These are phyloP conservation scores for Triangularia setosa DNA, from an alignment of 2,329 filamentous ascomycete species.

Conservation along the genomic window DNA sequence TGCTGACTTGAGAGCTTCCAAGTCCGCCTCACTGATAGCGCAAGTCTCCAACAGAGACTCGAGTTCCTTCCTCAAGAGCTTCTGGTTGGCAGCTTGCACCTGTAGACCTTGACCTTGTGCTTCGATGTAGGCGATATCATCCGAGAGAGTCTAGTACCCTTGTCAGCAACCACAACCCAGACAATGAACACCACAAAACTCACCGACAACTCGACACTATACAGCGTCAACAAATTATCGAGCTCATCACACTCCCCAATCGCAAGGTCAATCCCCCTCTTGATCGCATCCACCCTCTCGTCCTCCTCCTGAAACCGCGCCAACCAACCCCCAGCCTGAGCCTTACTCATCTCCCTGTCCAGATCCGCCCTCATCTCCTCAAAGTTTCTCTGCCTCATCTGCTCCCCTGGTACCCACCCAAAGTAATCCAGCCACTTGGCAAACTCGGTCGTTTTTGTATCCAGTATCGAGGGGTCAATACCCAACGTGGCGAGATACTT, in stretches of 20 bases:
- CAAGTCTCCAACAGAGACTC: slow-evolving; percentile 86
- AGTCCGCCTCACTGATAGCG: slow-evolving; percentile 72
- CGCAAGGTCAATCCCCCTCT: slow-evolving; percentile 79
- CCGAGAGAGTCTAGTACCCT: slow-evolving; percentile 72
- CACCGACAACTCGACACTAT: slow-evolving; percentile 89
- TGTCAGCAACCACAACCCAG: slow-evolving; percentile 17
- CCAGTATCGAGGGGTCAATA: slow-evolving; percentile 71
- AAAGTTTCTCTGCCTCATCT: slow-evolving; percentile 69
- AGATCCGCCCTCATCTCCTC: slow-evolving; percentile 79
- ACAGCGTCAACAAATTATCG: slow-evolving; percentile 88
- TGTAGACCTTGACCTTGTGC: slow-evolving; percentile 95
- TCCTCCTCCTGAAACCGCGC: slow-evolving; percentile 82
- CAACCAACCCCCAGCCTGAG: slow-evolving; percentile 90
- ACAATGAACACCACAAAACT: slow-evolving; percentile 31
- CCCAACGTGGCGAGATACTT: slow-evolving; percentile 76
- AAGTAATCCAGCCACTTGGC: slow-evolving; percentile 80
- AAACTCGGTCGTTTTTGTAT: slow-evolving; percentile 74
- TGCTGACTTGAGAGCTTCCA: slow-evolving; percentile 69
- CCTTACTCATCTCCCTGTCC: slow-evolving; percentile 81
- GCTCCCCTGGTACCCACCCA: slow-evolving; percentile 75
- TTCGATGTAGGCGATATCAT: slow-evolving; percentile 96
- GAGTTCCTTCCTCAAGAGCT: slow-evolving; percentile 84
- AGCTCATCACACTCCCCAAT: slow-evolving; percentile 94
- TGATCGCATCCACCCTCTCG: slow-evolving; percentile 82
- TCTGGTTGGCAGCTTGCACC: slow-evolving; percentile 95